Evolutionary conservation across 1,284 basidiomycete species (phyloP), one percentile per base, ranked within the genome.

Genomic region (Cutaneotrichosporon cyanovorans): DNA sequence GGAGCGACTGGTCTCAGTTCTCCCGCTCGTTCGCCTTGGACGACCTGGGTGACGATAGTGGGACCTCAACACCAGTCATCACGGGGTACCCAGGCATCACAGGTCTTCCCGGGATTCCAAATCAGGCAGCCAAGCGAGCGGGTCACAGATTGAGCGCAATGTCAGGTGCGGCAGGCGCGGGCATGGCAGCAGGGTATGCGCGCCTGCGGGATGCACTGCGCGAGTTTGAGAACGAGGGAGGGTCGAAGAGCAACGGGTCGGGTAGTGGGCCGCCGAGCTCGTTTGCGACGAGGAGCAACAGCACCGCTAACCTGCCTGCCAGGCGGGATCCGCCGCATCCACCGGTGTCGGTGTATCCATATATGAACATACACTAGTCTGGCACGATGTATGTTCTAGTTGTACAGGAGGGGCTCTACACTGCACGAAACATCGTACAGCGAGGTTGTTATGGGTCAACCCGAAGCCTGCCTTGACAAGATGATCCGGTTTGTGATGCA

Each of bases 1-100:
- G 95, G 37, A 84, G 83, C 51, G 95, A 99, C 68, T 98, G 76
- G 49, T 61, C 60, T 5, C 48, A 55, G 15, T 72, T 71, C 46
- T 60, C 65, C 0, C 52, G 61, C 22, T 57, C 58, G 12, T 54
- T 72, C 6, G 57, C 62, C 5, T 51, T 70, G 6, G 68, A 72
- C 45, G 65, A 68, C 28, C 20, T 37, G 11, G 40, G 38, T 19
- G 48, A 42, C 11, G 32, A 44, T 37, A 37, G 37, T 48, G 41
- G 40, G 7, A 30, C 37, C 28, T 40, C 46, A n/a, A 52, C 42
- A 25, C 33, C 45, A 16, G 46, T 42, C 10, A 7, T 28, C 8
- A 7, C 25, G 7, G 25, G 25, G 12, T 28, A 7, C 7, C 12
- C 25, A 28, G 12, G 25, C 25, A 28, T 28, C 25, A 28, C 16